Evolutionary conservation across 1,284 basidiomycete species (phyloP), one percentile per base, ranked within the genome.

Genomic region (Ganoderma lingzhi): DNA sequence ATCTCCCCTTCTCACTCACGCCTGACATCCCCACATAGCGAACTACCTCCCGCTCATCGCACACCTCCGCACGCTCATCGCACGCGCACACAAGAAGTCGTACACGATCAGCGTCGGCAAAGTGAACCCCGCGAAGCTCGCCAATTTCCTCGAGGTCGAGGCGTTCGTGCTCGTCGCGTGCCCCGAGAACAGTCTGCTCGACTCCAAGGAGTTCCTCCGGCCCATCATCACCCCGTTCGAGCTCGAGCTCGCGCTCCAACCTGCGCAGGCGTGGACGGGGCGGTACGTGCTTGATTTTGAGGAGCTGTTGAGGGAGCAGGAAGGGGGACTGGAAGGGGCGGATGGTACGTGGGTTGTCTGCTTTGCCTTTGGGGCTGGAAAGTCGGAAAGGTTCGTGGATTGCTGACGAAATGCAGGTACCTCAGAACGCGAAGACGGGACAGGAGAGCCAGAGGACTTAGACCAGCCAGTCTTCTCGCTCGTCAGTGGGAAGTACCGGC

Each of bases 91-190:
- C 70, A 96, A 96, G 82, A 98, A 98, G 79, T 91, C 89, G 71
- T 99, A 99, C 80, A 98, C 97, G 0, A 91, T 99, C 75, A 95
- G 92, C 62, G 97, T 99, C 0, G 98, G 98, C 41, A 96, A 98
- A 80, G 87, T 98, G 67, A 98, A 96, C 76, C 97, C 97, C 0
- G 90, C 96, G 19, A 99, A 99, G 78, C 85, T 99, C 42, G 97
- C 93, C 14, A 99, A 99, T 79, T 99, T 99, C 79, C 88, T 95
- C 76, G 97, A 99, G 80, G 93, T 99, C 63, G 97, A 99, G 78
- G 97, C 96, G 76, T 99, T 97, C 76, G 93, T 99, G 6, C 86
- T 99, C 68, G 93, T 98, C 1, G 97, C 97, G 0, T 99, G 97
- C 80, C 93, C 93, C 0, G 97, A 99, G 79, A 97, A 97, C 75